Base-by-base conservation (phyloP, 2,329 filamentous ascomycete species). In the Cercospora zeae-maydis region DNA sequence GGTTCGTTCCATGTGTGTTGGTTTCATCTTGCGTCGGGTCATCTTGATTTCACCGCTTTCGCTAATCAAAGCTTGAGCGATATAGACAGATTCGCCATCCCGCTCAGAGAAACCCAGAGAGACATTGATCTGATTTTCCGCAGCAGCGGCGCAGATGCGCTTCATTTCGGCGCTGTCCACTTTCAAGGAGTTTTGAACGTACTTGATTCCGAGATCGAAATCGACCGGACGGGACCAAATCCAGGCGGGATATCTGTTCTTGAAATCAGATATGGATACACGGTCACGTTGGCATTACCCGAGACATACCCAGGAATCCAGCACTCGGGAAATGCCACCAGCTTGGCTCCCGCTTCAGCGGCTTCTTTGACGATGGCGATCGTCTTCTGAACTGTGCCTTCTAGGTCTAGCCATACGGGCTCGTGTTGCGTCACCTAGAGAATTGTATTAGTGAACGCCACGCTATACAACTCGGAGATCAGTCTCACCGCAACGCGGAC, bases 381-480 rank as follows among this genome's bases (percentile, higher is more conserved):
- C 7, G 85, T 86, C 71, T 88, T 88, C 1, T 78, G 71, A 1
- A 88, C 81, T 1, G 80, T 78, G 0, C 72, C 81, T 7, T 80
- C 75, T 1, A 88, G 78, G 67, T 88, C 82, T 7, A 88, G 77
- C 84, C 85, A 88, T 1, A 77, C 79, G 0, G 85, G 84, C 72
- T 88, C 86, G 5, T 82, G 80, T 69, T 88, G 85, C 0, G 83
- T 80, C 11, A 82, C 65, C 82, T 30, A 80, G 82, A 4, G 84
- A 79, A 14, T 33, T 54, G 30, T 14, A 5, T 37, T 36, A 39
- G 27, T 10, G n/a, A 1, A 53, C 6, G 14, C 13, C 14, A 7
- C 14, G 5, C 13, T 14, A 11, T 27, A n/a, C 24, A 19, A 2
- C 21, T 30, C 5, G 13, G 14, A 27, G 5, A 47, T 14, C 13